Evolutionary conservation across 371 early-diverging fungal genomes (phyloP).

Genomic region (Choanephora cucurbitarum): DNA sequence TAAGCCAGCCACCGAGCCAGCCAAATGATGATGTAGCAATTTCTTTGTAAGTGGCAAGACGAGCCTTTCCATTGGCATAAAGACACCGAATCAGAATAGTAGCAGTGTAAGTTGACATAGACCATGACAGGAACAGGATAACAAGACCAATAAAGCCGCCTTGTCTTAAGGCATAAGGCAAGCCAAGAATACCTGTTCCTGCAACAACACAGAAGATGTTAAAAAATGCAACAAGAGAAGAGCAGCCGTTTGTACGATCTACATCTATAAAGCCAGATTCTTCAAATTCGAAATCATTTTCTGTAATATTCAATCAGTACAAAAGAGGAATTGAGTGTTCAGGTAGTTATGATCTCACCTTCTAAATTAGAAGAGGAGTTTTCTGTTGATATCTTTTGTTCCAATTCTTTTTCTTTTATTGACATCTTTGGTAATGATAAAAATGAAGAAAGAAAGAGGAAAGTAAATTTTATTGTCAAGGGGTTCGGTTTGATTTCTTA

Average conservation of each 20-base stretch:
- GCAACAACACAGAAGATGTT: slow-evolving; percentile 79
- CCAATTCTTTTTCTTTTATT: neutral
- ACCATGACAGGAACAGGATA: slow-evolving; percentile 76
- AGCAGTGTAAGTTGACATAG: slow-evolving; percentile 62
- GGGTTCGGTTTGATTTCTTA: no score
- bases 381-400: neutral
- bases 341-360: neutral
- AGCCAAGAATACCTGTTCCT: slow-evolving; percentile 81
- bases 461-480: no score
- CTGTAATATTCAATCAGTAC: neutral
- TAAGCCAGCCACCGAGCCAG: slow-evolving; percentile 41
- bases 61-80: slow-evolving; percentile 40
- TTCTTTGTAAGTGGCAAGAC: slow-evolving; percentile 45
- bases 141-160: slow-evolving; percentile 77
- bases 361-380: neutral
- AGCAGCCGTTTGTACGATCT: slow-evolving; percentile 20
- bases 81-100: slow-evolving; percentile 39
- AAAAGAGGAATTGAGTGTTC: neutral
- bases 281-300: neutral
- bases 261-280: slow-evolving; percentile 4
- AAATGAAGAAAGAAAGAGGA: no score
- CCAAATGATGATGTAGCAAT: slow-evolving; percentile 42
- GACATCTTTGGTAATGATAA: neutral
- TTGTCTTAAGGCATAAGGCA: slow-evolving; percentile 75
- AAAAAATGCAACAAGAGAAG: slow-evolving; percentile 49